Conservation (phyloP, 2,329 filamentous ascomycete genomes). For the Myriangium duriaei region DNA sequence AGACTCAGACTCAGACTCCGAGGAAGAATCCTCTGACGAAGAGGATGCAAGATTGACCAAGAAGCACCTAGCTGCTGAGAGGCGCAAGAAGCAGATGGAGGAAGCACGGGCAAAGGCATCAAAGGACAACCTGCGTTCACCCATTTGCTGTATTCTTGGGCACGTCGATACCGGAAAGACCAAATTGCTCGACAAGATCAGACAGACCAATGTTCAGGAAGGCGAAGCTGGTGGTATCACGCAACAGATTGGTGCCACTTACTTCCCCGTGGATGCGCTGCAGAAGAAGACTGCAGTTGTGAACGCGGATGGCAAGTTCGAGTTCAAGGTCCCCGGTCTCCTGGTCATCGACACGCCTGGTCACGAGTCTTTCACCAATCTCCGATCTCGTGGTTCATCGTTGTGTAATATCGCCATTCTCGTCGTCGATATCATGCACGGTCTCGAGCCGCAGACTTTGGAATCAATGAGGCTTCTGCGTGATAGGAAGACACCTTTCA, state of each 20-base stretch:
- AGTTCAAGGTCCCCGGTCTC: conserved; percentile 95
- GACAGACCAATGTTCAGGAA: conserved; percentile 96
- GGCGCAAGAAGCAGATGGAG: conserved; percentile 80
- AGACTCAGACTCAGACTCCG: conserved; percentile 45
- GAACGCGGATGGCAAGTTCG: conserved; percentile 78
- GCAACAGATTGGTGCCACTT: conserved; percentile 97
- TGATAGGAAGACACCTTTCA: conserved; percentile 92
- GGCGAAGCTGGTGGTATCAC: conserved; percentile 99
- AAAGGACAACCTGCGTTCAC: conserved; percentile 87
- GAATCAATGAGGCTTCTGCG: conserved; percentile 93
- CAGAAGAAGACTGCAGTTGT: conserved; percentile 86
- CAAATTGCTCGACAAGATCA: conserved; percentile 96
- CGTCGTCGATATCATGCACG: conserved; percentile 99
- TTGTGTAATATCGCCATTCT: conserved; percentile 99
- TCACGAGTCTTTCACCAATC: conserved; percentile 99
- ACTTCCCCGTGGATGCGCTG: conserved; percentile 92
- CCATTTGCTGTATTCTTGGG: conserved; percentile 98
- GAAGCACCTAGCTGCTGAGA: conserved; percentile 80
- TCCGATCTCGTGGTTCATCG: conserved; percentile 90
- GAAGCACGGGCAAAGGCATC: conserved; percentile 83
- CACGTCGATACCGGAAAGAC: conserved; percentile 99
- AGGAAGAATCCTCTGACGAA: conserved; percentile 54
- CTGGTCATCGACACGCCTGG: conserved; percentile 96
- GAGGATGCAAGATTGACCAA: conserved; percentile 61
- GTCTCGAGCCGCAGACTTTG: conserved; percentile 88